These are phyloP conservation scores for Vitis hybrid DNA, from an alignment of 177 flowering plant genomes.

Conservation along the genomic window DNA sequence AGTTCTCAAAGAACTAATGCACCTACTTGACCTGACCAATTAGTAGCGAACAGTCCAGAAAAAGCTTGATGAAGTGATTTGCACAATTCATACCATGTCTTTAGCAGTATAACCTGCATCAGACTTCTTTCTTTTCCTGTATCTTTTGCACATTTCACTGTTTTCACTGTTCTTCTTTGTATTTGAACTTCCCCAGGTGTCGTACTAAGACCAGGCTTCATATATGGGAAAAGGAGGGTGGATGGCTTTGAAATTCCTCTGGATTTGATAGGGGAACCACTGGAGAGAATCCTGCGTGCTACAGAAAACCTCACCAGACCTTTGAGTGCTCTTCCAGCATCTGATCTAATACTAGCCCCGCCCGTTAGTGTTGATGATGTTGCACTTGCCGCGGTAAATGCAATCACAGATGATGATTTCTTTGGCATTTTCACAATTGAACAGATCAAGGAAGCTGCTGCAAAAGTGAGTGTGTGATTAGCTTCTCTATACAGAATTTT, in stretches of 20 bases:
- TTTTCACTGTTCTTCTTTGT: neutral
- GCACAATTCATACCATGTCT: no score
- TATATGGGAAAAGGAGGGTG: conserved; percentile 84
- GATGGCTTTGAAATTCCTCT: conserved; percentile 87
- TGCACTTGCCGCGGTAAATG: conserved; percentile 76
- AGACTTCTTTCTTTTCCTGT: neutral
- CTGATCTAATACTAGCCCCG: conserved; percentile 89
- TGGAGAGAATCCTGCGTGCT: conserved; percentile 67
- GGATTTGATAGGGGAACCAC: conserved; percentile 80
- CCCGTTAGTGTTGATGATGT: conserved; percentile 90
- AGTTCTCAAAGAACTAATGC: neutral
- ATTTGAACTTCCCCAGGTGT: conserved; percentile 53
- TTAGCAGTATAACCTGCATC: no score
- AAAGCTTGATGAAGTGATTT: no score
- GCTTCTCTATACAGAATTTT: neutral
- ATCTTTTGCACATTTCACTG: neutral
- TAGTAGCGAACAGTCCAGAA: no score
- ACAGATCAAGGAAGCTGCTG: conserved; percentile 95
- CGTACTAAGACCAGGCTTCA: conserved; percentile 89
- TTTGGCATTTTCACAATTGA: conserved; percentile 92
- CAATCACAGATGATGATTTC: conserved; percentile 71
- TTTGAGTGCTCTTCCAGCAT: conserved; percentile 79
- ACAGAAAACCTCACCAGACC: conserved; percentile 69
- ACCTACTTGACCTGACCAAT: no score
- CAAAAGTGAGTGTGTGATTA: conserved; percentile 56